Conservation (phyloP, 768 basidiomycete genomes). For the Boletellus sp. region DNA sequence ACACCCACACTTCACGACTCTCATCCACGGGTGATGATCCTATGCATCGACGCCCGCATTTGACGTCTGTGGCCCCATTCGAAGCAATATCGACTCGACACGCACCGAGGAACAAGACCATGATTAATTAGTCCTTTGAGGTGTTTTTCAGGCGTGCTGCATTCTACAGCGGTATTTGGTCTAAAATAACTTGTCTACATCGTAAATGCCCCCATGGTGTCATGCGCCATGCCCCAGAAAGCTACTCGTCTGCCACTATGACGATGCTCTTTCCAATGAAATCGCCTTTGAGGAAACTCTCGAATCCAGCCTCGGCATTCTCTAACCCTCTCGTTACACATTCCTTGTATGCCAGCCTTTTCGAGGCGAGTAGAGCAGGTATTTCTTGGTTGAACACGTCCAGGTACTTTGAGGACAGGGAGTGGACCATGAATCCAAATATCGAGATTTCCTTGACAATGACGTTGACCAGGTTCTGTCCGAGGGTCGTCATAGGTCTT, state of each 20-base stretch:
- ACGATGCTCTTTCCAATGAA: constrained; percentile 8
- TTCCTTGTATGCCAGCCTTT: constrained; percentile 46
- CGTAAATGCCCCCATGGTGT: too few relatives aligned
- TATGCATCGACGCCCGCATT: background rate
- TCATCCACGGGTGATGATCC: background rate
- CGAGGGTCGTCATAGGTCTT: too few relatives aligned
- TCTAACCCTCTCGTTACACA: constrained; percentile 45
- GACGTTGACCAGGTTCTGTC: constrained; percentile 36
- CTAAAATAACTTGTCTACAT: too few relatives aligned
- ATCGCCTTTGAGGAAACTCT: background rate
- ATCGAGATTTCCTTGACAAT: constrained; percentile 39
- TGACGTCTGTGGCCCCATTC: too few relatives aligned
- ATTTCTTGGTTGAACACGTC: constrained; percentile 42
- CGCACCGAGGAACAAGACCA: background rate
- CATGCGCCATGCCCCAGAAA: too few relatives aligned
- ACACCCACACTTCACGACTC: constrained; percentile 4
- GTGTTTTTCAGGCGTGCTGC: too few relatives aligned
- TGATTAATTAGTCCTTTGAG: background rate
- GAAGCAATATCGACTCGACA: background rate
- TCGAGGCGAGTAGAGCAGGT: constrained; percentile 39
- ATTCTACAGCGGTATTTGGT: too few relatives aligned
- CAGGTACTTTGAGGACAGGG: constrained; percentile 28
- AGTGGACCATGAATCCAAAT: constrained; percentile 16
- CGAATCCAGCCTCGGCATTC: constrained; percentile 10
- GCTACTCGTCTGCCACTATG: constrained; percentile 5